phyloP scores from a whole-genome alignment of 2,329 filamentous ascomycete species.

The Thelonectria rubi region DNA sequence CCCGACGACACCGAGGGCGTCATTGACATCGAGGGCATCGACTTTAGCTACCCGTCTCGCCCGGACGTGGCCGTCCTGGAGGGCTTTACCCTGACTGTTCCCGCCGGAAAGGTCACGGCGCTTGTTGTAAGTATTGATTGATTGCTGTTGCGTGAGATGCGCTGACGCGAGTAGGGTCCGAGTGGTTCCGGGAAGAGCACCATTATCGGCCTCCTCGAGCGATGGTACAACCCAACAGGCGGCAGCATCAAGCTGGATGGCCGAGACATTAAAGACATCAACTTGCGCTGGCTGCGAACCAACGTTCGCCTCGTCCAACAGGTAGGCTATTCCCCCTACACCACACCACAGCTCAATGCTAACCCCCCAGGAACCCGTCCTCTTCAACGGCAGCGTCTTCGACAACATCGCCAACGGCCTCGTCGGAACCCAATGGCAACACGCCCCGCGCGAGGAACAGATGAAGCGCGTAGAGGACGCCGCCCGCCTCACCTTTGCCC shows the following conservation, averaged over 20 bases:
- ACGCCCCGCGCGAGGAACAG: conserved; percentile 50
- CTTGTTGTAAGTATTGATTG: conserved; percentile 43
- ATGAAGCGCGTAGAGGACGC: conserved; percentile 54
- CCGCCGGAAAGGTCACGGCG: conserved; percentile 53
- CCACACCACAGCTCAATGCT: not conserved
- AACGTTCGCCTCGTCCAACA: conserved; percentile 35
- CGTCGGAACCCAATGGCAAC: conserved; percentile 45
- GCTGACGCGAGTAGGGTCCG: conserved; percentile 38
- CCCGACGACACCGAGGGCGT: conserved; percentile 40
- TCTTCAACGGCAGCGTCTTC: conserved; percentile 57
- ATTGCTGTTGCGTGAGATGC: not conserved
- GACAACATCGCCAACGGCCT: conserved; percentile 62
- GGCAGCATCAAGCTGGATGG: conserved; percentile 48
- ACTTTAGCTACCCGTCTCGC: conserved; percentile 54
- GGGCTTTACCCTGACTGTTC: conserved; percentile 51
- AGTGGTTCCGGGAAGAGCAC: conserved; percentile 51
- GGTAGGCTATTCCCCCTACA: not conserved
- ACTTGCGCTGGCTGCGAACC: conserved; percentile 48
- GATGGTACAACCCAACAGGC: conserved; percentile 46
- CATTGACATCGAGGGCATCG: conserved; percentile 50
- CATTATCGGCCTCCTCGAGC: conserved; percentile 47
- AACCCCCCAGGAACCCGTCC: conserved; percentile 48
- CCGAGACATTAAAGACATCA: conserved; percentile 41
- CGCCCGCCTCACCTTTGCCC: conserved; percentile 56
- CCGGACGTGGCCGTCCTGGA: conserved; percentile 52